Evolutionary conservation across 305 asterid genomes (phyloP).

Genomic region (Fraxinus nigra): DNA sequence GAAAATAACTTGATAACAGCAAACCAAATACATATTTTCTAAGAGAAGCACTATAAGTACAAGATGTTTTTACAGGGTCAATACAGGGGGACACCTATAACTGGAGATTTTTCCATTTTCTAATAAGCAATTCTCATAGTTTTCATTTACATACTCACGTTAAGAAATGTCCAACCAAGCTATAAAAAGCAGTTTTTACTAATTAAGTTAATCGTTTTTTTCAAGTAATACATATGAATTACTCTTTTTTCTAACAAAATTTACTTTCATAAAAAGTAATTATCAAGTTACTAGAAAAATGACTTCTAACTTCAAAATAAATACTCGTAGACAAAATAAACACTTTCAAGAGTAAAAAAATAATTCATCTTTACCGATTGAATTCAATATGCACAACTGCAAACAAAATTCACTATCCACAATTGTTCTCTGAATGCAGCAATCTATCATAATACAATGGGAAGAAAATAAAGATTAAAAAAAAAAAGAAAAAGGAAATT

Average conservation of each 20-base stretch:
- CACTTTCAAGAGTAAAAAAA: neutral
- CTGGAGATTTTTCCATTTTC: too few species aligned
- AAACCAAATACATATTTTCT: too few species aligned
- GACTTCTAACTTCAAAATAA: neutral
- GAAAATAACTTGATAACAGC: too few species aligned
- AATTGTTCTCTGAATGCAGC: neutral
- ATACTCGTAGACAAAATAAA: neutral
- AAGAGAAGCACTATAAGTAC: too few species aligned
- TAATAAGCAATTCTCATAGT: neutral
- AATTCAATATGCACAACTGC: slow-evolving; percentile 9
- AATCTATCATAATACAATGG: neutral
- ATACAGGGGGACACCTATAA: too few species aligned
- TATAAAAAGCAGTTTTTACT: neutral
- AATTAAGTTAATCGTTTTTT: neutral
- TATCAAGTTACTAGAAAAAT: neutral
- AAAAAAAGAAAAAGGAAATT: neutral
- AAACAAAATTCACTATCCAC: slow-evolving; percentile 12
- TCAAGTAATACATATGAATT: neutral
- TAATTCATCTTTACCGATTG: slow-evolving; percentile 4
- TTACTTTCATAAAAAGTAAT: neutral
- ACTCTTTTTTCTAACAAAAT: neutral
- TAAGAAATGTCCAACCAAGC: neutral
- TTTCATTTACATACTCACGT: neutral
- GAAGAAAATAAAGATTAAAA: neutral
- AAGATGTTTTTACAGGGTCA: too few species aligned